A percentile compares a stretch with the other conserved stretches of the same genome.
phyloP scores from a whole-genome alignment of 2,329 filamentous ascomycete genomes.

The Colletotrichum paranaense region DNA sequence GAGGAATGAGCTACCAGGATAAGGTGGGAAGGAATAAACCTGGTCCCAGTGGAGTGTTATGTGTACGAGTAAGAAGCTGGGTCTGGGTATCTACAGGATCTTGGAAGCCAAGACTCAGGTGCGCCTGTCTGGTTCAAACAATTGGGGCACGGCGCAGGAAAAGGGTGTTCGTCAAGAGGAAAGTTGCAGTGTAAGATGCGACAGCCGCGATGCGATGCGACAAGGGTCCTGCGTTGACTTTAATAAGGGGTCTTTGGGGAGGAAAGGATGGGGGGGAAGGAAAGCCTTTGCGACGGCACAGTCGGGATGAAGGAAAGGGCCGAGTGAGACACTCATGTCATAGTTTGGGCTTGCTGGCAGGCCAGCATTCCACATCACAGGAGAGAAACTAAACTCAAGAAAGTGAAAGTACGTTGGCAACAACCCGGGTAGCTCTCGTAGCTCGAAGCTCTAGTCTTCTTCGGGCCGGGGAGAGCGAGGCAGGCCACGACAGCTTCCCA shows the following conservation, averaged over 20 bases:
- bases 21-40: neutral
- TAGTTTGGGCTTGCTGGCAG: constrained; percentile 22
- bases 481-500: neutral
- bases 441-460: constrained; percentile 16
- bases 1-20: neutral
- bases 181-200: constrained; percentile 15
- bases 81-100: neutral
- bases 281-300: neutral
- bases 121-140: neutral
- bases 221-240: constrained; percentile 26
- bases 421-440: neutral
- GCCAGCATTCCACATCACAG: constrained; percentile 6
- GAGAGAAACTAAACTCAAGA: constrained; percentile 8
- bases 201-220: constrained; percentile 25
- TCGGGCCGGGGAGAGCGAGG: neutral
- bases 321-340: constrained; percentile 35
- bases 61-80: neutral
- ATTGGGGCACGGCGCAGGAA: neutral
- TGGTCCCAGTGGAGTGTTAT: constrained; percentile 1
- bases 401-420: neutral
- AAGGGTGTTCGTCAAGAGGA: neutral
- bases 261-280: neutral
- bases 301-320: constrained; percentile 5
- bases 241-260: constrained; percentile 9
- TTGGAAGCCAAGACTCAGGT: constrained; percentile 2